Base-by-base conservation (phyloP, 192 early-diverging fungal genomes). In the Backusella circina region DNA sequence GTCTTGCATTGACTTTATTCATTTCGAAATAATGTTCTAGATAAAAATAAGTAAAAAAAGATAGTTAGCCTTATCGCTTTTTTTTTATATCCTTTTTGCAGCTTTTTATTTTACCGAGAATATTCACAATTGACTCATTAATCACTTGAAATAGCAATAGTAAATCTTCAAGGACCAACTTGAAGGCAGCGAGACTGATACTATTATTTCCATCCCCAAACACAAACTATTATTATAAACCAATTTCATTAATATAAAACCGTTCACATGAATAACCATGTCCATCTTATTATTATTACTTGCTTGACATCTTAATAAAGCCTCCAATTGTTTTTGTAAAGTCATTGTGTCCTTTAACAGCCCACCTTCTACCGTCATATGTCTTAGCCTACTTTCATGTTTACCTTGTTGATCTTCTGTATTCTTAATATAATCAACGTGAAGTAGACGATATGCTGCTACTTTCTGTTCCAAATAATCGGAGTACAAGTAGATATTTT, bases 81-180 rank as follows among this genome's bases (percentile, higher is more conserved):
- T 9, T 18, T 57, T 57, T 12, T 12, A 8, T 28, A 12, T 41
- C 16, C 18, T 36, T 69, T 5, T n/a, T n/a, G n/a, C n/a, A n/a
- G n/a, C n/a, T n/a, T n/a, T n/a, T n/a, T n/a, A n/a, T 16, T 86
- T 72, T 85, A 90, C 92, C 86, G 15, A 95, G 78, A 51, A 94
- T 90, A 71, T 89, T 88, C 47, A 95, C 93, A 23, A 94, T 89
- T 15, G 89, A 91, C 82, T 95, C 94, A 78, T 95, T 95, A 72
- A 93, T 75, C 7, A 92, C 83, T 75, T 94, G 90, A 71, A 95
- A 95, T 8, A 95, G 75, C 1, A 85, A 75, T 41, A 95, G 77
- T 74, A 94, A 82, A 77, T 95, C 94, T 15, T 88, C 90, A 10
- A 95, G 84, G 4, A 95, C 72, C 44, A 95, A 65, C 7, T 88